Base-by-base conservation (phyloP, 2,329 filamentous ascomycete genomes). In the Didymella glomerata region DNA sequence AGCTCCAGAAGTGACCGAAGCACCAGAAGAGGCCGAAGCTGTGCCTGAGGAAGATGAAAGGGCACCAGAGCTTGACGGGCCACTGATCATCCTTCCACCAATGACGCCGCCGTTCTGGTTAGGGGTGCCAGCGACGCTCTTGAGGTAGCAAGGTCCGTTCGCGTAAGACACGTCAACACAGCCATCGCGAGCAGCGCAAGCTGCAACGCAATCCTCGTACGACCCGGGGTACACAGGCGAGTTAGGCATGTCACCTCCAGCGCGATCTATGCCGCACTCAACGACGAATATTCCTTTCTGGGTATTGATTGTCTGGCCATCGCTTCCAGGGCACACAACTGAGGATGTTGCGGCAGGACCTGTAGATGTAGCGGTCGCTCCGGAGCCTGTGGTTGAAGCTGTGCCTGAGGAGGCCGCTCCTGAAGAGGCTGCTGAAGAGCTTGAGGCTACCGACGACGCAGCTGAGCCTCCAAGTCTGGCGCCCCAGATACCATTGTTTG, bases 1-100 rank as follows among this genome's bases (percentile, higher is more conserved):
- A 16, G 24, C 9, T 5, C 34, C 7, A n/a, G 34, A 38, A 2
- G 32, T 36, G 32, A n/a, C 32, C 16, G 36, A 40, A 20, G 36
- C 36, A 11, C 36, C 18, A 20, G 36, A 40, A 20, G 40, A 14
- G 5, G 46, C 41, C 24, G 34, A 49, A 28, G 49, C 20, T 8
- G 10, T 8, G 18, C 22, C 18, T 9, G 61, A 41, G 7, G 66
- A 46, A 13, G 48, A 34, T 10, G 20, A 18, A 14, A 40, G 13
- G n/a, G 20, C 10, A 44, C 16, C 24, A 4, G 51, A 30, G 25
- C 22, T 48, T 22, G 47, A 48, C 2, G 49, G 13, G 9, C 28
- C 38, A 13, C n/a, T 50, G 48, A 67, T 16, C 14, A 65, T 22
- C 34, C 55, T 49, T 38, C 64, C 65, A 38, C 64, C 68, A 27